phyloP scores from a whole-genome alignment of 176 grass and related monocot species.

The Eleusine coracana region DNA sequence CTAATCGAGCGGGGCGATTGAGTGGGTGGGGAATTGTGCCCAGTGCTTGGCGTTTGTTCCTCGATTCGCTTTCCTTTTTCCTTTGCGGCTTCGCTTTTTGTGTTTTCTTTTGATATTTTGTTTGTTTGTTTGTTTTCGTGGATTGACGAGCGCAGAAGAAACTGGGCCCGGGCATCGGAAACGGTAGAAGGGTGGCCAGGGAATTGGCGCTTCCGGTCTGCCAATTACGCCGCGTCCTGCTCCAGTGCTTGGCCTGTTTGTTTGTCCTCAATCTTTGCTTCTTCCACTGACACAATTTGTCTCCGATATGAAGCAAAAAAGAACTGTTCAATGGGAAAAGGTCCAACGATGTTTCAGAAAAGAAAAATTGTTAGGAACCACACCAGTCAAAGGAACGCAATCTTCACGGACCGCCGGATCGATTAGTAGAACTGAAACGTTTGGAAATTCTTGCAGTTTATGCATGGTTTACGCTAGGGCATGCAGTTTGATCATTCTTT shows the following conservation, averaged over 20 bases:
- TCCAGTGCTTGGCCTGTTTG: not conserved
- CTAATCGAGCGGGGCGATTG: not conserved
- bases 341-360: not conserved
- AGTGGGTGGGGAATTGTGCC: constrained; percentile 42
- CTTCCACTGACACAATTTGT: not conserved
- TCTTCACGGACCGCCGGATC: not conserved
- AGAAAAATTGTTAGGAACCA: too few relatives aligned
- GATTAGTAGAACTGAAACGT: not conserved
- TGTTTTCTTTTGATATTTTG: constrained; percentile 12
- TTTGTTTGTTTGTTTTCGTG: not conserved
- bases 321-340: not conserved
- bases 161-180: not conserved
- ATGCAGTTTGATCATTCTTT: too few relatives aligned
- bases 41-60: not conserved
- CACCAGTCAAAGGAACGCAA: too few relatives aligned
- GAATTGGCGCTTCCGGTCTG: constrained; percentile 50
- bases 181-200: not conserved
- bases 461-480: too few relatives aligned
- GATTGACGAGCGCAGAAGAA: not conserved
- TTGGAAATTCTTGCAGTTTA: not conserved
- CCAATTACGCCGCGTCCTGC: not conserved
- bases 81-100: not conserved
- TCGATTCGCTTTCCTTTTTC: constrained; percentile 1
- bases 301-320: not conserved
- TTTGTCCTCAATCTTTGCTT: not conserved